Base-by-base conservation (phyloP, 208 protist species). In the Crithidia brevicula region DNA sequence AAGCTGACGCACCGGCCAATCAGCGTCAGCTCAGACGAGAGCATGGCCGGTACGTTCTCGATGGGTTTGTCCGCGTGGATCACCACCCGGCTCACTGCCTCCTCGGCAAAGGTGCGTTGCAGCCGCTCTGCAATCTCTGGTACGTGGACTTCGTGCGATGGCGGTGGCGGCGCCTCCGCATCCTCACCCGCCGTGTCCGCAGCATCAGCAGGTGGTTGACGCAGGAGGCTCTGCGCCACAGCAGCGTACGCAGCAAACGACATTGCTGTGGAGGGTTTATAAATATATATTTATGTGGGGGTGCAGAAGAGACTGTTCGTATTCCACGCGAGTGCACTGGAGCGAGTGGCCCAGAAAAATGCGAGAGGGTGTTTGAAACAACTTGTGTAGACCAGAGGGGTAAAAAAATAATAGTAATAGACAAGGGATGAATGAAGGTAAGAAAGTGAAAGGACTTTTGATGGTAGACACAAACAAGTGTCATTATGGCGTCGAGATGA, bases 1-100 rank as follows among this genome's bases (percentile, higher is more conserved):
- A 94, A 86, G 11, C 64, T 82, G 34, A 91, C 83, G 52, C 74
- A 81, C 18, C 83, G 82, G 4, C 89, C 89, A 33, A 94, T 92
- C 36, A 88, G 72, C 40, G 82, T 78, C 31, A 94, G 72, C 65
- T 92, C 85, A 16, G 80, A 75, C 15, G 77, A 53, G 1, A 30
- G 27, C 15, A 94, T 33, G 11, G 50, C 2, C 1, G 89, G 89
- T 49, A 94, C 30, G 49, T 93, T 81, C 53, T 79, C 74, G 25
- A 87, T 84, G 0, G 78, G 69, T 15, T 53, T 65, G 50, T 90
- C 57, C 0, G 64, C 51, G 50, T 81, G 78, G n/a, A 91, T 31
- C 22, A 46, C 16, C 11, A 59, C 20, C 22, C 36, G 34, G 20
- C 53, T 27, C 5, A 34, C 33, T 13, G 20, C 28, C 2, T 63